Evolutionary conservation across 2,329 filamentous ascomycete species (phyloP), one percentile per base, ranked within the genome.

Genomic region (Colletotrichum australisinense): DNA sequence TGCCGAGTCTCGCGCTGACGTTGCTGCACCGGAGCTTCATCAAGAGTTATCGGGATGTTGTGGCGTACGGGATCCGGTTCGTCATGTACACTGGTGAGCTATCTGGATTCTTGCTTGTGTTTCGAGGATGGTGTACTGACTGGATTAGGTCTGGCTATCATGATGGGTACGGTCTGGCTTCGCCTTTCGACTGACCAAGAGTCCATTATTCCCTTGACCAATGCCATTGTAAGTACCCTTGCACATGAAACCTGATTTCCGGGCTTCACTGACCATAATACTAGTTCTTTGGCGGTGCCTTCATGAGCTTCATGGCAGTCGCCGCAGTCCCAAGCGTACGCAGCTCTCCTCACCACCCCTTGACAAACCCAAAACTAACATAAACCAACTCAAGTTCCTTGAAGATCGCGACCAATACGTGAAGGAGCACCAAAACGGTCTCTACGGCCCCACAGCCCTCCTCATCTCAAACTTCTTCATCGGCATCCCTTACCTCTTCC

Each of bases 131-230:
- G 35, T 38, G n/a, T 6, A 90, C 90, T 83, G 76, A 55, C 81
- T 72, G 4, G 14, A 75, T 78, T 7, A 26, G 90, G 90, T 0
- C 86, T 97, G 19, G 94, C 94, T 1, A 90, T 97, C 77, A 92
- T 97, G 89, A 95, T 96, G 92, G 94, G 95, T 5, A 97, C 95
- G 0, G 93, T 97, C 14, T 97, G 94, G 92, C 84, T 97, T 16
- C 90, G 94, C 6, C 86, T 97, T 3, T 84, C 88, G 4, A 87
- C 92, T 0, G 84, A 87, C 0, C 94, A 97, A 79, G 85, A 88
- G 69, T 93, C 93, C 72, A 96, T 97, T 76, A 92, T 94, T 77
- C 91, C 94, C 0, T 93, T 94, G 78, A 94, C 92, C 81, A 97
- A 97, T 80, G 93, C 94, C 60, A 93, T 97, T 64, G 69, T 72